A percentile compares a stretch with the other conserved stretches of the same genome.
Evolutionary conservation across 257 asterid genomes (phyloP).

Genomic region (Scutellaria minor): DNA sequence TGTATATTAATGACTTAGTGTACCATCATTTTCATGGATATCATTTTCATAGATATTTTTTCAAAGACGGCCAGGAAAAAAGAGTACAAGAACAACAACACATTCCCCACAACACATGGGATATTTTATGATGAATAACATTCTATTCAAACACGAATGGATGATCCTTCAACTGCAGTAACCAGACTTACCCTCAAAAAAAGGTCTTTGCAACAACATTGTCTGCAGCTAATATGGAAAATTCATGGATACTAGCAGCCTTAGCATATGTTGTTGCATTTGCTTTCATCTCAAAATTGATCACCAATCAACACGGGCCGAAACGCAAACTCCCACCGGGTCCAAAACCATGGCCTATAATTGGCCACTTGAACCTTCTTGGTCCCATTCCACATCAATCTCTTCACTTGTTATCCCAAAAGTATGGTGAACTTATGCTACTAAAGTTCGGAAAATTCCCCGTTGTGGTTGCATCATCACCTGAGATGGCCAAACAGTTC

Average conservation of each 20-base stretch:
- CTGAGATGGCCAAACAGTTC: slow-evolving; percentile 52
- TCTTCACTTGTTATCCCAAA: slow-evolving; percentile 40
- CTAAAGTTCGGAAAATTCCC: slow-evolving; percentile 48
- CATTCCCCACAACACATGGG: too few species aligned
- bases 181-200: too few species aligned
- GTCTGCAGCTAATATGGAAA: too few species aligned
- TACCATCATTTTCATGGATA: too few species aligned
- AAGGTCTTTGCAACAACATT: too few species aligned
- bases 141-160: too few species aligned
- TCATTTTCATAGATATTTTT: too few species aligned
- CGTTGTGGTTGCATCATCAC: slow-evolving; percentile 47
- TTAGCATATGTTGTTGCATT: not conserved
- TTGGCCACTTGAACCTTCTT: slow-evolving; percentile 36
- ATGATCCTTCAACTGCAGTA: too few species aligned
- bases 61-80: too few species aligned
- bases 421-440: slow-evolving; percentile 49
- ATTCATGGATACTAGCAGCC: not conserved
- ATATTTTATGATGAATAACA: too few species aligned
- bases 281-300: not conserved
- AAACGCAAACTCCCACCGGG: not conserved
- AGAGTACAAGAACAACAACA: too few species aligned
- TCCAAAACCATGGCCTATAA: slow-evolving; percentile 13
- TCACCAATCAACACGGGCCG: not conserved
- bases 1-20: too few species aligned
- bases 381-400: slow-evolving; percentile 49